These are phyloP conservation scores for Neckera pumila DNA, from an alignment of 225 moss, liverwort and hornwort species.

Conservation along the genomic window DNA sequence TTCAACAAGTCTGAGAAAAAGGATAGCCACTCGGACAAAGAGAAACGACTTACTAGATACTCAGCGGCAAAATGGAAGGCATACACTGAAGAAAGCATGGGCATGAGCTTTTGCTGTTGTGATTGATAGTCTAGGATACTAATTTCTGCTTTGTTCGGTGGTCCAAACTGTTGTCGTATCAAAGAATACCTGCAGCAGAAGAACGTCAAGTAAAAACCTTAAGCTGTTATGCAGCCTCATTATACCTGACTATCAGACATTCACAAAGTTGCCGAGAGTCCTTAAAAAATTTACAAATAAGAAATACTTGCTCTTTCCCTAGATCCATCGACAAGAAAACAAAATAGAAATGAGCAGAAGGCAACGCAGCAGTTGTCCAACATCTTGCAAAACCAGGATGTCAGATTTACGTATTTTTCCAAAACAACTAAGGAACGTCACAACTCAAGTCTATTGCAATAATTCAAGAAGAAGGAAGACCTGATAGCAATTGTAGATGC, in stretches of 20 bases:
- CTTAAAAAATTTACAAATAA: neutral
- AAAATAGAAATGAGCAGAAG: neutral
- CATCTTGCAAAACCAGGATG: neutral
- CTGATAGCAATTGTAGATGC: conserved; percentile 67
- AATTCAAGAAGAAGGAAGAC: neutral
- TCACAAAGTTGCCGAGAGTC: neutral
- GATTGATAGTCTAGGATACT: conserved; percentile 84
- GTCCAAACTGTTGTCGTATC: conserved; percentile 76
- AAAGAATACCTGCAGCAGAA: conserved; percentile 53
- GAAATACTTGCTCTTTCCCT: neutral
- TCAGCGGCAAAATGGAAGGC: conserved; percentile 74
- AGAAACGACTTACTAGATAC: conserved; percentile 37
- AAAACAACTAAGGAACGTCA: neutral
- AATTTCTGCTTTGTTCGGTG: conserved; percentile 63
- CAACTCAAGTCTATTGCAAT: neutral
- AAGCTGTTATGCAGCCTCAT: neutral
- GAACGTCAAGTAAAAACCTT: neutral
- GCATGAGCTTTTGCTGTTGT: conserved; percentile 87
- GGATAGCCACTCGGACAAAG: neutral
- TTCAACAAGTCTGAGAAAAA: neutral
- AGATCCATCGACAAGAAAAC: neutral
- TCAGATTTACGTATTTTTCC: neutral
- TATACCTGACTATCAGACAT: neutral
- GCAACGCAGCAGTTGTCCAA: neutral
- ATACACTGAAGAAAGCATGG: conserved; percentile 68